These are phyloP conservation scores for Fusarium sterilihyphosum DNA, from an alignment of 2,329 filamentous ascomycete species.

Conservation along the genomic window DNA sequence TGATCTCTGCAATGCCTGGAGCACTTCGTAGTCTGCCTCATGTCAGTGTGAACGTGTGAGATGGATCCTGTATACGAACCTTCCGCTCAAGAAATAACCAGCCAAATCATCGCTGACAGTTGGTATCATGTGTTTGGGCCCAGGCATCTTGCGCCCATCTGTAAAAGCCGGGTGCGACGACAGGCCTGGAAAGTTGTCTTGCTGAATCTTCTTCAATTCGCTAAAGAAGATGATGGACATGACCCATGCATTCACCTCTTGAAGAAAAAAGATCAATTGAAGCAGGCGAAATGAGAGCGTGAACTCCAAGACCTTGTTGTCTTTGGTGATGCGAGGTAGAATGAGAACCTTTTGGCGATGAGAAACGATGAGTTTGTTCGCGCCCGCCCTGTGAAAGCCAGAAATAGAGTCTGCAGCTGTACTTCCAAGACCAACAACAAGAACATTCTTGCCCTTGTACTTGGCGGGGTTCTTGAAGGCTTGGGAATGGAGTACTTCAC, in stretches of 20 bases:
- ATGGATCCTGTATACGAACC: accelerated
- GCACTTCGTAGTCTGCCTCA: not conserved
- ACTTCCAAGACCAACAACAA: not conserved
- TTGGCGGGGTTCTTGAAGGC: conserved; percentile 5
- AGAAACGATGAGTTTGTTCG: not conserved
- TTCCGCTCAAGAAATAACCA: not conserved
- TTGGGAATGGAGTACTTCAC: conserved; percentile 4
- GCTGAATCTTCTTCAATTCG: not conserved
- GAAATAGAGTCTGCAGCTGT: not conserved
- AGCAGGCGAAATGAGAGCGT: not conserved
- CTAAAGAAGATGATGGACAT: not conserved
- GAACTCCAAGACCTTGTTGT: not conserved
- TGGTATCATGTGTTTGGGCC: not conserved
- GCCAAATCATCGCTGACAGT: not conserved
- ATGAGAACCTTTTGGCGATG: not conserved
- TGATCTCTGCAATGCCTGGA: not conserved
- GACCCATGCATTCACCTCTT: not conserved
- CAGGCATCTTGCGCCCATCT: not conserved
- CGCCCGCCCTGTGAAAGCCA: not conserved
- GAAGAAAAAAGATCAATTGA: not conserved
- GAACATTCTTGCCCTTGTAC: not conserved
- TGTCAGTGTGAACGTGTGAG: not conserved
- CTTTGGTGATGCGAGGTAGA: not conserved
- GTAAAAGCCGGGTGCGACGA: not conserved
- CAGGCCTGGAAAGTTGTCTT: not conserved